A percentile compares a stretch with the other conserved stretches of the same genome.
Conservation (phyloP, 345 rosid species). For the Lenwebbia sp. region DNA sequence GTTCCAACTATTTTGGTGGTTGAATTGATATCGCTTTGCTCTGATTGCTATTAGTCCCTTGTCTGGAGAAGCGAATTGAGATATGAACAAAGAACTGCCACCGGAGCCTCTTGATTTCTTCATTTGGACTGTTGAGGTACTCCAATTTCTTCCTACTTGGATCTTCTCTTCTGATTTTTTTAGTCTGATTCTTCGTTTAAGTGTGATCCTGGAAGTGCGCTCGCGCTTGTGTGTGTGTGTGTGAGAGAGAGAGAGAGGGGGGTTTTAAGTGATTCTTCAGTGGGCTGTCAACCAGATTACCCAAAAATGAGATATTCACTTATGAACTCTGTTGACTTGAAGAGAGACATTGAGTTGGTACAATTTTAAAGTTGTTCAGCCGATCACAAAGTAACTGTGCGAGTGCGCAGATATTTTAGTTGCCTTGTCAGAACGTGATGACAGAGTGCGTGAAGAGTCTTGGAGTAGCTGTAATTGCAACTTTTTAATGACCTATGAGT, state of each 20-base stretch:
- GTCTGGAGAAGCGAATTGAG: not conserved
- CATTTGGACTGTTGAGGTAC: conserved; percentile 98
- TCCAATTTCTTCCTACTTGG: not conserved
- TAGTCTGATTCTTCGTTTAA: not conserved
- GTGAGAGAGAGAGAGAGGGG: too few species aligned
- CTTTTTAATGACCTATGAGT: not conserved
- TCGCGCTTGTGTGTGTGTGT: too few species aligned
- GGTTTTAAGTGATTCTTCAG: not conserved
- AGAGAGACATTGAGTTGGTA: not conserved
- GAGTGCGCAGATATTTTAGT: not conserved
- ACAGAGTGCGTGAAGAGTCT: not conserved
- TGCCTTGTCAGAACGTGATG: not conserved
- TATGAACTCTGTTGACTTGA: not conserved
- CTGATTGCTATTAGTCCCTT: not conserved
- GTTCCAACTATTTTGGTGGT: not conserved
- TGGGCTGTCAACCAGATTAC: not conserved
- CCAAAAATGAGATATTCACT: not conserved
- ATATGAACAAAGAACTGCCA: conserved; percentile 65
- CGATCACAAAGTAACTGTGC: not conserved
- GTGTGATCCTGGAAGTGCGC: not conserved
- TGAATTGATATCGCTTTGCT: not conserved
- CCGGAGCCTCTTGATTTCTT: conserved; percentile 99
- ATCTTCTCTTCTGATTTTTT: not conserved
- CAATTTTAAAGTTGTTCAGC: not conserved
- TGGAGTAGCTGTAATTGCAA: not conserved